Conservation (phyloP, 208 protist species). For the Herpetomonas samuelpessoai region DNA sequence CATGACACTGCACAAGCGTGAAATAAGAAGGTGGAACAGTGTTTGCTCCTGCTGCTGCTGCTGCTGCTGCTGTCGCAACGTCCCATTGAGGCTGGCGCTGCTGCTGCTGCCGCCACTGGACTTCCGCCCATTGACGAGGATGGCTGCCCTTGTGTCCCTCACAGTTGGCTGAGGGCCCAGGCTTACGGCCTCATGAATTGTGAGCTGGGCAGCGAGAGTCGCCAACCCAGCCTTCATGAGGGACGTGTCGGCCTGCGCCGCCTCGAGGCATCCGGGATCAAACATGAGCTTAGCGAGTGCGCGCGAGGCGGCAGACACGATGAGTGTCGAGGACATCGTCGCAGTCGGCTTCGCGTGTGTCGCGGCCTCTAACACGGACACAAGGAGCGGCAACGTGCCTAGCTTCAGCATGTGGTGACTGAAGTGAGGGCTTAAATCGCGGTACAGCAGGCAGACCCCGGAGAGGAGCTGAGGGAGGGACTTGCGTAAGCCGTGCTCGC, state of each 20-base stretch:
- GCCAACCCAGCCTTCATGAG: conserved; percentile 28
- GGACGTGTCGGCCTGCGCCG: conserved; percentile 23
- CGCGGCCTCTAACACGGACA: conserved; percentile 46
- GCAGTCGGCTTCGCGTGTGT: too few species aligned
- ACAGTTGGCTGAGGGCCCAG: background rate
- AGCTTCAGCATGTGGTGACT: conserved; percentile 30
- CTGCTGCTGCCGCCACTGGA: too few species aligned
- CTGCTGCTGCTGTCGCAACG: too few species aligned
- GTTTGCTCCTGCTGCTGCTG: background rate
- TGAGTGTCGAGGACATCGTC: conserved; percentile 20
- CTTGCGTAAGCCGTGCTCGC: conserved; percentile 36
- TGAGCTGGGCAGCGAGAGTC: conserved; percentile 27
- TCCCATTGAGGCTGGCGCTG: too few species aligned
- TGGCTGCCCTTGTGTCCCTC: too few species aligned
- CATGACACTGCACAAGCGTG: conserved; percentile 37
- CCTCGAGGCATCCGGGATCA: conserved; percentile 36
- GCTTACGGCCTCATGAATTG: conserved; percentile 3
- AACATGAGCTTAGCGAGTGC: conserved; percentile 70
- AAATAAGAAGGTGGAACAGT: conserved; percentile 37
- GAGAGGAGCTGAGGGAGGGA: conserved; percentile 8
- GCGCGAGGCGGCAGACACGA: conserved; percentile 56
- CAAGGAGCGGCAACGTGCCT: conserved; percentile 37
- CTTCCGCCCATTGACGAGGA: too few species aligned
- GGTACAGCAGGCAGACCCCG: background rate
- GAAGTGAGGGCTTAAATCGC: conserved; percentile 11